Evolutionary conservation across 1,284 basidiomycete species (phyloP), one percentile per base, ranked within the genome.

Genomic region (Cutaneotrichosporon mucoides): DNA sequence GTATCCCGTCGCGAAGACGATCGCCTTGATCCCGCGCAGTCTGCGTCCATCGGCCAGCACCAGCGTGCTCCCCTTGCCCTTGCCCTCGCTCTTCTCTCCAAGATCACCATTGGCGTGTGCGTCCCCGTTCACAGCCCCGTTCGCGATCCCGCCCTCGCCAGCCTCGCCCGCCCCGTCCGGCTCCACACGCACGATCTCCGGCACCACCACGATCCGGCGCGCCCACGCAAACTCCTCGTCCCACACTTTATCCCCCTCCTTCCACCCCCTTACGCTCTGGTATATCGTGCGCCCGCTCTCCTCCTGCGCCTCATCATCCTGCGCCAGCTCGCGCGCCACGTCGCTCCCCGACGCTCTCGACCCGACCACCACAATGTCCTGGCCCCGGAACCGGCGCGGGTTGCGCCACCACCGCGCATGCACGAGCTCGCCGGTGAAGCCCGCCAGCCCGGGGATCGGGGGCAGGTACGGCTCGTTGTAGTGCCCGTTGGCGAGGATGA

Each of bases 311-410:
- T 61, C 53, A 34, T 79, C 75, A 16, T 73, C 67, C 6, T 59
- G 46, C 6, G 76, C 79, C 6, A 83, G 66, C 56, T 82, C 80
- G n/a, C 82, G 72, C 0, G 79, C 76, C 34, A 83, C 78, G 61
- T 83, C 82, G 13, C 79, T 79, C 0, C 82, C 82, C 0, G 79
- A 81, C 4, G 79, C 78, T n/a, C 75, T 77, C 36, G 80, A 81
- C 6, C 82, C 82, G 6, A 83, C 78, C 0, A 84, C 79, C 24
- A 84, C 70, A 6, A 83, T 77, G 1, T 68, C 78, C 67, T 79
- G 64, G 13, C 66, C 69, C 45, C 75, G 16, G 57, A 66, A 70
- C 12, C 66, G 61, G 0, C 70, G 58, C 0, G 81, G 76, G 4
- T 67, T 67, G 12, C 80, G 71, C 62, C 79, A 83, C 78, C 78